Conservation (phyloP, 371 early-diverging fungal species). For the Mortierella sp. region DNA sequence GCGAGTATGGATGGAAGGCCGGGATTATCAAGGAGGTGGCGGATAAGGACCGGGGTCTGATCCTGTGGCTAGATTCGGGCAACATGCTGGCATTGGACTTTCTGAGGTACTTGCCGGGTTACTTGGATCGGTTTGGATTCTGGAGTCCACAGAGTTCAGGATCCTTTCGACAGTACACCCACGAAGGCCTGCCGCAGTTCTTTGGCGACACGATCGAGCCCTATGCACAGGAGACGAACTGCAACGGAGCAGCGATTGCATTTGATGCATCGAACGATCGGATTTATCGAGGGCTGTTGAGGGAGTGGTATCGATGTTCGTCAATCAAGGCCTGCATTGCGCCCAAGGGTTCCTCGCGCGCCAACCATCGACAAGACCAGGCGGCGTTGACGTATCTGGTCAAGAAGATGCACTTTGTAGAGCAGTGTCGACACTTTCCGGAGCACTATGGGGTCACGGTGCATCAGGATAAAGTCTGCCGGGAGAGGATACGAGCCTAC, state of each 20-base stretch:
- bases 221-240: slow-evolving; percentile 67
- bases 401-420: slow-evolving; percentile 39
- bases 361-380: slow-evolving; percentile 78
- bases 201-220: slow-evolving; percentile 59
- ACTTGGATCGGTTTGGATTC: slow-evolving; percentile 64
- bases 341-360: slow-evolving; percentile 70
- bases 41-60: slow-evolving; percentile 61
- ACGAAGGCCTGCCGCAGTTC: slow-evolving; percentile 71
- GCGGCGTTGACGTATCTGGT: slow-evolving; percentile 72
- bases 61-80: slow-evolving; percentile 77
- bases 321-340: slow-evolving; percentile 71
- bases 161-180: slow-evolving; percentile 68
- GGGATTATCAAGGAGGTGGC: slow-evolving; percentile 73
- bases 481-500: slow-evolving; percentile 58
- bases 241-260: slow-evolving; percentile 74
- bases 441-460: slow-evolving; percentile 68
- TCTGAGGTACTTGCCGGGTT: slow-evolving; percentile 59
- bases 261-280: slow-evolving; percentile 68
- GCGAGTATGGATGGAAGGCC: slow-evolving; percentile 79
- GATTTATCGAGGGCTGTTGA: slow-evolving; percentile 63
- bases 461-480: slow-evolving; percentile 66
- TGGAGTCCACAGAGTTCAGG: slow-evolving; percentile 71
- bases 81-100: slow-evolving; percentile 70
- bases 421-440: slow-evolving; percentile 56
- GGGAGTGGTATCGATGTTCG: slow-evolving; percentile 71